Conservation (phyloP, 1,284 basidiomycete species). For the Cerioporus squamosus region DNA sequence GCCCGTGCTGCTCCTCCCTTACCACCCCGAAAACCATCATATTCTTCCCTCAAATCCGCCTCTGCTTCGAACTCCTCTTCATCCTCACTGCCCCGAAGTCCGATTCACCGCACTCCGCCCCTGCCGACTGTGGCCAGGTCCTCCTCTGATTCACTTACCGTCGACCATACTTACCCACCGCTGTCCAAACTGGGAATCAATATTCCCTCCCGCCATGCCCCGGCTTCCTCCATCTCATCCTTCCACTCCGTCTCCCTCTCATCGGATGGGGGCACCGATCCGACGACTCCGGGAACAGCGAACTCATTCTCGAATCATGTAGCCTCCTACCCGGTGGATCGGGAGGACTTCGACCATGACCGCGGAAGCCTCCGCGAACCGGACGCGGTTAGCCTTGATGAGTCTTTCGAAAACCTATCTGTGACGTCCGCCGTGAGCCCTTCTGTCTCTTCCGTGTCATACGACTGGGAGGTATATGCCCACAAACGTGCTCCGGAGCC, state of each 20-base stretch:
- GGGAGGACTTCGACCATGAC: conserved; percentile 33
- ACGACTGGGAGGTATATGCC: conserved; percentile 36
- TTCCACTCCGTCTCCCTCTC: conserved; percentile 83
- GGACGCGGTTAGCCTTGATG: conserved; percentile 63
- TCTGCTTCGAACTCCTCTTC: conserved; percentile 38
- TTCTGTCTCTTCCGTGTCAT: conserved; percentile 30
- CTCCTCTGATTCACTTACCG: conserved; percentile 45
- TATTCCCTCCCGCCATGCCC: conserved; percentile 50
- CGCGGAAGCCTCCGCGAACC: conserved; percentile 39
- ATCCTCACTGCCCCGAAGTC: conserved; percentile 29
- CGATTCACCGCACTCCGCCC: conserved; percentile 11
- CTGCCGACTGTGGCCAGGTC: conserved; percentile 4
- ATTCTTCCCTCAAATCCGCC: conserved; percentile 50
- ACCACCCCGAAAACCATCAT: conserved; percentile 68
- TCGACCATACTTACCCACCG: conserved; percentile 64
- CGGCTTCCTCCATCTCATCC: conserved; percentile 74
- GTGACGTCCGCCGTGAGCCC: conserved; percentile 35
- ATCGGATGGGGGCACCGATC: conserved; percentile 59
- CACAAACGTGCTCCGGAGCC: conserved; percentile 40
- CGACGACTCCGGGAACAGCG: conserved; percentile 39
- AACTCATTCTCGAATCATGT: conserved; percentile 46
- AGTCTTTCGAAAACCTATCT: conserved; percentile 74
- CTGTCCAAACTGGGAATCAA: conserved; percentile 39
- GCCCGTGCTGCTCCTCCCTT: conserved; percentile 50
- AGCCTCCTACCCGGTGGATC: conserved; percentile 53